These are phyloP conservation scores for Diaporthe humulicola DNA, from an alignment of 2,329 filamentous ascomycete genomes.

Conservation along the genomic window DNA sequence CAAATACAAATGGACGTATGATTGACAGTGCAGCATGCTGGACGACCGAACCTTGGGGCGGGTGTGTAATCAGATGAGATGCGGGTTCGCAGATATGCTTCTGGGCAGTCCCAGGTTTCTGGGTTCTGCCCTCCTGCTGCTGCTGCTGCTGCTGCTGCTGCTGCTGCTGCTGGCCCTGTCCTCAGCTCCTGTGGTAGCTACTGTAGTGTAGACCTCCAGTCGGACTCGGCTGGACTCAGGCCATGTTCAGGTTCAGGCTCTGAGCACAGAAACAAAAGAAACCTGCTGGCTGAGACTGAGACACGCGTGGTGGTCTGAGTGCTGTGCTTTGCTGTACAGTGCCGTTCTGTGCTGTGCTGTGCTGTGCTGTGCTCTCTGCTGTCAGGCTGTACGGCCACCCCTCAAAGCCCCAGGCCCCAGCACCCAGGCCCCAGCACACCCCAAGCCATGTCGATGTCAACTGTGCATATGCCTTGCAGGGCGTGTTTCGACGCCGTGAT, in stretches of 20 bases:
- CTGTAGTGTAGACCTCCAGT: too few species aligned
- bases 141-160: neutral
- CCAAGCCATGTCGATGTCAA: constrained; percentile 12
- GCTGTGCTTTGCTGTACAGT: neutral
- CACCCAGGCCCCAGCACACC: neutral
- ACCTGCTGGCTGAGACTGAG: constrained; percentile 28
- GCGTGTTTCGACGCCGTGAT: constrained; percentile 23
- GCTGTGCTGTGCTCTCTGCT: neutral
- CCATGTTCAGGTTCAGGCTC: neutral
- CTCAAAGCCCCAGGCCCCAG: neutral
- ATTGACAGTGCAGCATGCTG: constrained; percentile 34
- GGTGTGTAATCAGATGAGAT: constrained; percentile 22
- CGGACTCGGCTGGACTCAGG: constrained; percentile 8
- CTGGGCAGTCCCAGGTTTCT: constrained; percentile 20
- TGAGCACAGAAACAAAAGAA: neutral
- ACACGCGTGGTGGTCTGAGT: constrained; percentile 10
- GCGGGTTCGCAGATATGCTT: constrained; percentile 12
- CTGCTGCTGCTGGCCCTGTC: neutral
- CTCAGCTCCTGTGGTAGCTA: too few species aligned
- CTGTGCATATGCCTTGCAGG: constrained; percentile 21
- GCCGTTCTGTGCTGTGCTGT: neutral
- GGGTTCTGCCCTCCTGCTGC: neutral
- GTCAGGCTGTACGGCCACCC: constrained; percentile 7
- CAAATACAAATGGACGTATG: constrained; percentile 18
- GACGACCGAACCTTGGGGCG: constrained; percentile 12